phyloP scores from a whole-genome alignment of 2,329 filamentous ascomycete species.

The Neonectria coccinea region DNA sequence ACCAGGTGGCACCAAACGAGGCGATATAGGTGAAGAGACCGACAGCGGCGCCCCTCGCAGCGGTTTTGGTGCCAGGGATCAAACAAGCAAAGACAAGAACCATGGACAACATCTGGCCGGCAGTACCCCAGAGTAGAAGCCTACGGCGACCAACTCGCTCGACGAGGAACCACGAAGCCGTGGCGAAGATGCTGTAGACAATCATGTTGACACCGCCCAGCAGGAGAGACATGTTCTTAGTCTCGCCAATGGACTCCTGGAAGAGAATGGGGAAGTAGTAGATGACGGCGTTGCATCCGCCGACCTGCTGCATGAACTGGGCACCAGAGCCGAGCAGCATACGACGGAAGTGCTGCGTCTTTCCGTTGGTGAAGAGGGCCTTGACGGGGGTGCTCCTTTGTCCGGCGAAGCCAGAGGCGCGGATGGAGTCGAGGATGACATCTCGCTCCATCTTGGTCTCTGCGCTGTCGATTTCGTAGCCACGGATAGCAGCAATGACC shows the following conservation, averaged over 20 bases:
- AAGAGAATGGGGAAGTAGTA: slow-evolving; percentile 74
- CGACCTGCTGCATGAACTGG: slow-evolving; percentile 73
- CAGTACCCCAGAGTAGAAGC: slow-evolving; percentile 58
- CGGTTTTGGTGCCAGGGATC: slow-evolving; percentile 70
- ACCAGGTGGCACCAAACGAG: slow-evolving; percentile 74
- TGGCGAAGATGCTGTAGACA: slow-evolving; percentile 68
- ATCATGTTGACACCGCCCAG: slow-evolving; percentile 64
- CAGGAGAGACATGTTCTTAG: slow-evolving; percentile 61
- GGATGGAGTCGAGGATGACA: slow-evolving; percentile 62
- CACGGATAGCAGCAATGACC: slow-evolving; percentile 47
- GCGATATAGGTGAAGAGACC: slow-evolving; percentile 78
- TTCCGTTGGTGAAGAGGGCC: slow-evolving; percentile 70
- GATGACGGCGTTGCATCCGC: slow-evolving; percentile 69
- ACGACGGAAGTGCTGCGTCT: slow-evolving; percentile 74
- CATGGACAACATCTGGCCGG: slow-evolving; percentile 66
- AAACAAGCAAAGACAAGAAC: slow-evolving; percentile 72
- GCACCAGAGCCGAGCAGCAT: slow-evolving; percentile 70
- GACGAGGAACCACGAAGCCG: slow-evolving; percentile 65
- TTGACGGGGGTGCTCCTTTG: slow-evolving; percentile 61
- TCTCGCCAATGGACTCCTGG: slow-evolving; percentile 40
- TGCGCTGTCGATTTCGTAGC: slow-evolving; percentile 61
- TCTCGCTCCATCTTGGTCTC: slow-evolving; percentile 70
- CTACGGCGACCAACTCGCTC: slow-evolving; percentile 60
- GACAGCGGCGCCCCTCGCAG: slow-evolving; percentile 75
- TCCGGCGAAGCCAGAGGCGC: slow-evolving; percentile 61